Percentiles rank a stretch among this genome's conserved stretches.
phyloP scores from a whole-genome alignment of 176 grass and related monocot genomes.

The Chloris gayana region DNA sequence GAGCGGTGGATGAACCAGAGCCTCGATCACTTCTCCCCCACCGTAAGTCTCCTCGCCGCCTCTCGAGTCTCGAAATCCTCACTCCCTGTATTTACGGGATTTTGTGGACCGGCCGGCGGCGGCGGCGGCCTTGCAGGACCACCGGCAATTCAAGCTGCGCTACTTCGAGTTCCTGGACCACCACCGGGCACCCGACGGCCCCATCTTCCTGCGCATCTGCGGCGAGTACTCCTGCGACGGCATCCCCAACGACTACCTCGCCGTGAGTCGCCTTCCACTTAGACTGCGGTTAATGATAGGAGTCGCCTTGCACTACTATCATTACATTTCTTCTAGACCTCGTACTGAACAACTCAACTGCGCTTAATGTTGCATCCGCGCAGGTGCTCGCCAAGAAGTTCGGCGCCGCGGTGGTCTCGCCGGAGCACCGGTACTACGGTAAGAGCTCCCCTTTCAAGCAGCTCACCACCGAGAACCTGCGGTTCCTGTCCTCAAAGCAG shows the following conservation, averaged over 20 bases:
- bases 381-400: conserved; percentile 93
- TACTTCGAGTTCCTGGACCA: conserved; percentile 89
- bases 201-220: conserved; percentile 87
- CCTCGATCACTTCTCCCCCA: conserved; percentile 97
- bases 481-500: conserved; percentile 97
- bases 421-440: conserved; percentile 95
- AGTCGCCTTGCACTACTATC: background rate
- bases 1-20: conserved; percentile 81
- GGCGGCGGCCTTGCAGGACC: conserved; percentile 55
- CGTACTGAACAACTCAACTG: background rate
- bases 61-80: background rate
- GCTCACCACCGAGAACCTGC: conserved; percentile 70
- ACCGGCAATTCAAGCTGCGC: conserved; percentile 69
- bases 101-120: background rate
- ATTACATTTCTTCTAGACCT: background rate
- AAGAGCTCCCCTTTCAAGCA: conserved; percentile 88
- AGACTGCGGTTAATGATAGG: too few species aligned
- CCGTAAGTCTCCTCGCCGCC: conserved; percentile 26
- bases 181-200: conserved; percentile 51
- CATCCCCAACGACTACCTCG: conserved; percentile 78
- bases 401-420: conserved; percentile 78
- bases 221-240: conserved; percentile 83
- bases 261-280: conserved; percentile 50
- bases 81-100: background rate
- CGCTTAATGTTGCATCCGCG: background rate